Evolutionary conservation across 352 stramenopile species (phyloP).

Genomic region (Phytophthora pluvialis): DNA sequence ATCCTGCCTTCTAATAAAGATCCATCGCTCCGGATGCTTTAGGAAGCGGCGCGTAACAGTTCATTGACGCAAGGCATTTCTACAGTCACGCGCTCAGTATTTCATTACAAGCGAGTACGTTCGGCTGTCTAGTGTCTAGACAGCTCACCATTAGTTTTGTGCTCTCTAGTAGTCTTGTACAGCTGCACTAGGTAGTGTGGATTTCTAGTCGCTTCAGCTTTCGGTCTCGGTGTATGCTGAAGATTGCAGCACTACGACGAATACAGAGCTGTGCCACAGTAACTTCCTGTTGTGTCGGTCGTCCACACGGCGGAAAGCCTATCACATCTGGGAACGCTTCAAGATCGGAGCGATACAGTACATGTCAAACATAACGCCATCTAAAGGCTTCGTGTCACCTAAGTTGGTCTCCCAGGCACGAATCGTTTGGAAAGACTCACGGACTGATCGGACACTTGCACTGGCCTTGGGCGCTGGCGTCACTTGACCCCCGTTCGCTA

Average conservation of each 20-base stretch:
- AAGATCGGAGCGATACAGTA: too few relatives aligned
- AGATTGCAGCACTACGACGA: not conserved
- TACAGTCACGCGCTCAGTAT: conserved; percentile 26
- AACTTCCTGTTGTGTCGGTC: too few relatives aligned
- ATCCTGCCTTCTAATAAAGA: conserved; percentile 2
- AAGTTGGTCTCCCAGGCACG: too few relatives aligned
- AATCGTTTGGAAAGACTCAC: conserved; percentile 23
- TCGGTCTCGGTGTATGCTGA: conserved; percentile 4
- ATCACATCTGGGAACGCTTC: conserved; percentile 8
- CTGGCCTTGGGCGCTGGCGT: conserved; percentile 4
- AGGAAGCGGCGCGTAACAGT: conserved; percentile 9
- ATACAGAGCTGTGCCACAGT: too few relatives aligned
- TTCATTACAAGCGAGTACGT: not conserved
- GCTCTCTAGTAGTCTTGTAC: too few relatives aligned
- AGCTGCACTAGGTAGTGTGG: not conserved
- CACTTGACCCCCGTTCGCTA: conserved; percentile 5
- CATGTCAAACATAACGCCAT: not conserved
- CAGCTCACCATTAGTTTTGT: not conserved
- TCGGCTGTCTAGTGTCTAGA: not conserved
- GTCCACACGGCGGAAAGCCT: not conserved
- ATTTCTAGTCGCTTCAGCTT: conserved; percentile 3
- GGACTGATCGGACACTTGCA: conserved; percentile 2
- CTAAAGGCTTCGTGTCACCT: not conserved
- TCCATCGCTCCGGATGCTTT: conserved; percentile 12
- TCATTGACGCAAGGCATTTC: conserved; percentile 15